Conservation (phyloP, 2,329 filamentous ascomycete genomes). For the Trichocomaceae sp. region DNA sequence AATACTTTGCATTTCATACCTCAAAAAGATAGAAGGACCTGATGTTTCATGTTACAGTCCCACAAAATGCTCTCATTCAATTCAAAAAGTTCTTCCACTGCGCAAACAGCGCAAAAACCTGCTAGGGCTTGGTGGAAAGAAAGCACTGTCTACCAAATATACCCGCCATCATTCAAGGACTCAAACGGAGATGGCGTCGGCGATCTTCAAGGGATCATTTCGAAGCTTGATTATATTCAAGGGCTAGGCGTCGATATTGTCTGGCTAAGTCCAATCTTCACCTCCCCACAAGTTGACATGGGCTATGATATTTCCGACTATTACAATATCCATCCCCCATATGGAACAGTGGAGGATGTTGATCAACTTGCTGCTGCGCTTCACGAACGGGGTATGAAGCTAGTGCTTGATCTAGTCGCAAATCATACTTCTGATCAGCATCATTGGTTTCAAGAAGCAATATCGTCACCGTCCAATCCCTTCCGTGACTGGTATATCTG, state of each 20-base stretch:
- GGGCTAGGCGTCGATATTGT: slow-evolving; percentile 56
- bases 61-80: too few relatives aligned
- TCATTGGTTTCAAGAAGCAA: slow-evolving; percentile 63
- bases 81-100: too few relatives aligned
- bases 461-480: slow-evolving; percentile 54
- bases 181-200: slow-evolving; percentile 51
- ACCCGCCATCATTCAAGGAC: slow-evolving; percentile 53
- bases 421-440: slow-evolving; percentile 72
- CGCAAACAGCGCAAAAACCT: too few relatives aligned
- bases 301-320: slow-evolving; percentile 56
- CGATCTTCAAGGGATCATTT: slow-evolving; percentile 59
- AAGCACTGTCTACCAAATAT: slow-evolving; percentile 53
- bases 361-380: slow-evolving; percentile 55
- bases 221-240: slow-evolving; percentile 58
- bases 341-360: slow-evolving; percentile 61
- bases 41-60: too few relatives aligned
- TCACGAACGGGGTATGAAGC: slow-evolving; percentile 58
- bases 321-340: slow-evolving; percentile 56
- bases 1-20: too few relatives aligned
- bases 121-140: slow-evolving; percentile 50
- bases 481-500: too few relatives aligned
- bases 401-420: slow-evolving; percentile 69
- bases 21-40: too few relatives aligned
- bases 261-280: slow-evolving; percentile 49
- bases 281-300: slow-evolving; percentile 50